Percentiles rank a stretch among this genome's conserved stretches.
Evolutionary conservation across 768 basidiomycete genomes (phyloP).

Genomic region (Suillus weaverae): DNA sequence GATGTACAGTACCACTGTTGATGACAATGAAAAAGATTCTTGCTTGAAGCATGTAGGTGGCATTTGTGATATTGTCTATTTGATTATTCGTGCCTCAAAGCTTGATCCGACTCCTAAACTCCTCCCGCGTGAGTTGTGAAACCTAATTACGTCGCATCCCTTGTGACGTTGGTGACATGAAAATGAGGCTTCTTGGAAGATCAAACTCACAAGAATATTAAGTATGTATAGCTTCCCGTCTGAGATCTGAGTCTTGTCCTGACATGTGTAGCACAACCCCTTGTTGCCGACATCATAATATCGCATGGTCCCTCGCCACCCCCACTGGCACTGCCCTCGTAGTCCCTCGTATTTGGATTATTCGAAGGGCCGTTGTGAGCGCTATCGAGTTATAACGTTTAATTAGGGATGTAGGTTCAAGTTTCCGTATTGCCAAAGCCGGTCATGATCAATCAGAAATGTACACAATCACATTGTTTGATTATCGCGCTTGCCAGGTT

Average conservation of each 20-base stretch:
- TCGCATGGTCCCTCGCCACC: constrained; percentile 57
- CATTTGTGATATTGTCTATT: background rate
- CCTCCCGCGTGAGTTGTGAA: constrained; percentile 38
- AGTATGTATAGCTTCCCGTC: constrained; percentile 42
- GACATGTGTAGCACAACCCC: constrained; percentile 45
- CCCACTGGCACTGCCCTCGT: constrained; percentile 34
- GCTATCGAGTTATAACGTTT: background rate
- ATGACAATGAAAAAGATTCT: background rate
- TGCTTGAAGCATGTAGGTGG: background rate
- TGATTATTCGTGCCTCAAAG: background rate
- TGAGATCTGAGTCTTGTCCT: constrained; percentile 24
- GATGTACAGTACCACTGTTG: constrained; percentile 9
- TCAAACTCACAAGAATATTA: constrained; percentile 34
- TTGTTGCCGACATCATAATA: constrained; percentile 27
- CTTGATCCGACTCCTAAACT: background rate
- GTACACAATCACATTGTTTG: background rate
- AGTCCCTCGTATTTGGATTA: constrained; percentile 13
- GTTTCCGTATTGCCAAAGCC: background rate
- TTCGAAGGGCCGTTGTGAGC: constrained; percentile 1
- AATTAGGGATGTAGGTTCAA: background rate
- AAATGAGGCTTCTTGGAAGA: background rate
- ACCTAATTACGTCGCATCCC: constrained; percentile 43
- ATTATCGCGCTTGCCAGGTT: background rate
- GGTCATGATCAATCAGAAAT: background rate
- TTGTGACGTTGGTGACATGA: constrained; percentile 37